These are phyloP conservation scores for Linanthus parryae DNA, from an alignment of 148 eudicot species.

Conservation along the genomic window DNA sequence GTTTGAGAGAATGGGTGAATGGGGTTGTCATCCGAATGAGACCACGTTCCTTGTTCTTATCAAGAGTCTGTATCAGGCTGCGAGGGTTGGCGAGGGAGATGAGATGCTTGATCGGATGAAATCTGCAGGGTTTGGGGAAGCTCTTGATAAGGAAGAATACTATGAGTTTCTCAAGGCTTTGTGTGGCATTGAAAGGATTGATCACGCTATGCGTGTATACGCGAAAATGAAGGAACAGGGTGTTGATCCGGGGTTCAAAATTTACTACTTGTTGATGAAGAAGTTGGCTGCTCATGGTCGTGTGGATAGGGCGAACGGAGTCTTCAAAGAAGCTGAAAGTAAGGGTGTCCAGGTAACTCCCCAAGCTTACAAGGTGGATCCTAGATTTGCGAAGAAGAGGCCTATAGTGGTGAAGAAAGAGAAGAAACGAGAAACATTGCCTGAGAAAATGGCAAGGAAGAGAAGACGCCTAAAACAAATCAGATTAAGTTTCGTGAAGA, in stretches of 20 bases:
- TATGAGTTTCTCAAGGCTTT: conserved; percentile 65
- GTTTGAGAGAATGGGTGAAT: conserved; percentile 81
- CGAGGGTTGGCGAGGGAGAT: conserved; percentile 84
- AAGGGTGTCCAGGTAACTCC: conserved; percentile 43
- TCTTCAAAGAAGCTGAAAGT: conserved; percentile 64
- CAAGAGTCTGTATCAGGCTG: conserved; percentile 86
- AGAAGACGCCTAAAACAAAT: conserved; percentile 39
- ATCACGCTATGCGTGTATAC: conserved; percentile 73
- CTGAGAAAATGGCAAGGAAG: conserved; percentile 58
- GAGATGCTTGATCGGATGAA: conserved; percentile 92
- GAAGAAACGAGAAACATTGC: conserved; percentile 46
- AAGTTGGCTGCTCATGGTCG: conserved; percentile 74
- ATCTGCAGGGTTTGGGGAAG: conserved; percentile 67
- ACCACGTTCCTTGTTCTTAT: conserved; percentile 64
- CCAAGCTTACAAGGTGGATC: conserved; percentile 69
- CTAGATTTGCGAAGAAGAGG: conserved; percentile 58
- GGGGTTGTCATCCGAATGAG: conserved; percentile 81
- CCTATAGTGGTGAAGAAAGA: conserved; percentile 45
- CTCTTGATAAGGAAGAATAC: conserved; percentile 62
- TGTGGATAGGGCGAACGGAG: conserved; percentile 48
- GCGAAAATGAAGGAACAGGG: conserved; percentile 77
- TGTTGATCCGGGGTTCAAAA: conserved; percentile 64
- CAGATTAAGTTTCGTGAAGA: conserved; percentile 62
- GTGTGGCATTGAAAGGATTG: conserved; percentile 92
- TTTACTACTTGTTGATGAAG: conserved; percentile 71